Conservation (phyloP, 2,329 filamentous ascomycete genomes). For the Colletotrichum aenigma region DNA sequence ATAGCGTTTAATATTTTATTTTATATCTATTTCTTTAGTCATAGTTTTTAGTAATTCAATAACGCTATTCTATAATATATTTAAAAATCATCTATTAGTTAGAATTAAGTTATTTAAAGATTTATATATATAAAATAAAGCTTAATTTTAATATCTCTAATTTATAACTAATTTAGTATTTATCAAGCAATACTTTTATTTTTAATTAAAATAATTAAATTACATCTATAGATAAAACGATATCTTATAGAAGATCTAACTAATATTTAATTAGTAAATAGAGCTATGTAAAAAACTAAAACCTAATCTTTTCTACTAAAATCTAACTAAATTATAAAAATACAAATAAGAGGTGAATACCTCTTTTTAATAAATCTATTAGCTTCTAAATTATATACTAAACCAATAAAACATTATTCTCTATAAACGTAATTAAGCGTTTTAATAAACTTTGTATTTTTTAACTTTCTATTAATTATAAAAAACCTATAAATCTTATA, state of each 20-base stretch:
- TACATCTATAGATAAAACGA: too few species aligned
- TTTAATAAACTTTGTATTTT: not conserved
- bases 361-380: not conserved
- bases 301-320: not conserved
- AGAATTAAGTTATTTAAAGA: not conserved
- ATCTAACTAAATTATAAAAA: not conserved
- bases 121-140: not conserved
- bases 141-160: not conserved
- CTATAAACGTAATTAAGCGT: not conserved
- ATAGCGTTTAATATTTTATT: too few species aligned
- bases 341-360: not conserved
- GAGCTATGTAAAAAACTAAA: not conserved
- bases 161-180: not conserved
- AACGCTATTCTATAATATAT: not conserved
- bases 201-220: too few species aligned
- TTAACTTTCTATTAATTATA: too few species aligned
- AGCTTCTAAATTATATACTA: not conserved
- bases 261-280: not conserved
- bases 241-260: too few species aligned
- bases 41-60: not conserved
- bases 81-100: not conserved
- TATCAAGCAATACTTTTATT: not conserved
- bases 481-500: too few species aligned
- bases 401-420: not conserved
- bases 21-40: too few species aligned